These are phyloP conservation scores for Gracilaria gracilis DNA, from an alignment of 23 red algal species.

Conservation along the genomic window DNA sequence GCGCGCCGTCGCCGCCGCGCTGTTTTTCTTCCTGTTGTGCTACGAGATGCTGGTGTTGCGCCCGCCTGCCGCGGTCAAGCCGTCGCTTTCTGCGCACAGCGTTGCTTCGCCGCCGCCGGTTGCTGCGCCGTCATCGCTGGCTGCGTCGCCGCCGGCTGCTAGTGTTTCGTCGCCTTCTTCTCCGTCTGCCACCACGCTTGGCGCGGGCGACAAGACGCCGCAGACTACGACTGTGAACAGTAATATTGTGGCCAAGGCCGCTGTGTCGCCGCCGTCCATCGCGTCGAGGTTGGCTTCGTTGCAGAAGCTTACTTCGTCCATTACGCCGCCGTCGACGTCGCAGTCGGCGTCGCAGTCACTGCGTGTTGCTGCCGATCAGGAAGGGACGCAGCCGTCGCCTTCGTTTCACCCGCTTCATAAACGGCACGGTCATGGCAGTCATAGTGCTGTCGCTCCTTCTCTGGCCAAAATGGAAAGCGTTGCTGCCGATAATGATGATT, in stretches of 20 bases:
- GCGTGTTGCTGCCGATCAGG: not conserved
- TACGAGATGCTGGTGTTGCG: conserved; percentile 39
- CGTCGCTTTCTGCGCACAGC: not conserved
- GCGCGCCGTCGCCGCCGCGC: conserved; percentile 7
- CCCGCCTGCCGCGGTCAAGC: not conserved
- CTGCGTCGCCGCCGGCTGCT: not conserved
- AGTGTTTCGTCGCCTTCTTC: not conserved
- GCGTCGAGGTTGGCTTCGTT: not conserved
- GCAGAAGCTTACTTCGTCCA: conserved; percentile 10
- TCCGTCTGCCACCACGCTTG: not conserved
- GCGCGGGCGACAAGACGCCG: too few relatives aligned
- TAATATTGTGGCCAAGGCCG: conserved; percentile 9
- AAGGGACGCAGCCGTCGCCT: not conserved
- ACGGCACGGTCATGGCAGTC: not conserved
- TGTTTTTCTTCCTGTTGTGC: conserved; percentile 31
- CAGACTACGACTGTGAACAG: not conserved
- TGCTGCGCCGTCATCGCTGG: not conserved
- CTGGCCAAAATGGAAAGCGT: conserved; percentile 1
- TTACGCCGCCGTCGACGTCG: not conserved
- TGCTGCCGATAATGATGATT: not conserved
- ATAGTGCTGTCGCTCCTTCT: not conserved
- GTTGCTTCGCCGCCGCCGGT: not conserved
- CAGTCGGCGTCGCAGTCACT: too few relatives aligned
- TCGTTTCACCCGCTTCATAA: not conserved
- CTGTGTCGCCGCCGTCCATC: conserved; percentile 9